Evolutionary conservation across 495 filamentous ascomycete species (phyloP).

Genomic region (Beverwykella pulmonaria): DNA sequence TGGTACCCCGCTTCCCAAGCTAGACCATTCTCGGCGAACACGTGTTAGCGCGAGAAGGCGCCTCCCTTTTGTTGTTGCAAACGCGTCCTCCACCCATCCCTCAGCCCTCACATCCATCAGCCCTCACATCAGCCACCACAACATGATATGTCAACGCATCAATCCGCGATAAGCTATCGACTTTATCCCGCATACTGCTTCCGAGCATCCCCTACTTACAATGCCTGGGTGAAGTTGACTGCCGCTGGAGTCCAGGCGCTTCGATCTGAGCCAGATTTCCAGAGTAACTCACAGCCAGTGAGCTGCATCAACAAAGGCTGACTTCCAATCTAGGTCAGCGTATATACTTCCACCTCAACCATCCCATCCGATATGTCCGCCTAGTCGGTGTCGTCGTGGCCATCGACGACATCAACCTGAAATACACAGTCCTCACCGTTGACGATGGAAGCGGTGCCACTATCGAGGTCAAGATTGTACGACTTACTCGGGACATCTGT

Average conservation of each 20-base stretch:
- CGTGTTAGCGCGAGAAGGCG: conserved; percentile 8
- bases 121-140: conserved; percentile 12
- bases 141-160: conserved; percentile 55
- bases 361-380: conserved; percentile 85
- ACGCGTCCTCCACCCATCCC: background rate
- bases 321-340: conserved; percentile 58
- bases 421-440: conserved; percentile 65
- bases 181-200: conserved; percentile 88
- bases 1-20: background rate
- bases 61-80: background rate
- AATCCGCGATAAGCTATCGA: conserved; percentile 43
- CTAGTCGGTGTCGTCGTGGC: conserved; percentile 76
- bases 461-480: conserved; percentile 60
- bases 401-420: conserved; percentile 62
- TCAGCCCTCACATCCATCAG: conserved; percentile 1
- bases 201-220: conserved; percentile 77
- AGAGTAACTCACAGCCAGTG: conserved; percentile 55
- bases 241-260: conserved; percentile 68
- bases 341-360: conserved; percentile 80
- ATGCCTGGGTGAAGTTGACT: conserved; percentile 79
- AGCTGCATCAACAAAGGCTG: background rate
- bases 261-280: conserved; percentile 60
- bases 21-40: background rate
- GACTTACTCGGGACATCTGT: conserved; percentile 25
- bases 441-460: conserved; percentile 85